Conservation (phyloP, 768 basidiomycete species). For the Mrakia gelida region DNA sequence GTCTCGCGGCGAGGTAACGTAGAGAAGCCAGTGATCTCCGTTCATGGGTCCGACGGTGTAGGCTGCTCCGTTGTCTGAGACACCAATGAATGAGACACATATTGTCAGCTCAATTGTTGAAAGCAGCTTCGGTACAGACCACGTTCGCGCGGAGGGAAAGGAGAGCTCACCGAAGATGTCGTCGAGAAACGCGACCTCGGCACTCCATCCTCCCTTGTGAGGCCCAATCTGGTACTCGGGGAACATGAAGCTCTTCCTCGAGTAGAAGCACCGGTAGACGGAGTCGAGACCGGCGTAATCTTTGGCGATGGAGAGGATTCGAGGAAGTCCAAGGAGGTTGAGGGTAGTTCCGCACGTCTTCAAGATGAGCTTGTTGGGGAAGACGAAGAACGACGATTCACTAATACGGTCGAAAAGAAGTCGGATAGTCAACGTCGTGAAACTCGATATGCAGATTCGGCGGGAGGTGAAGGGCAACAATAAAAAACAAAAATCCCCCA, state of each 20-base stretch:
- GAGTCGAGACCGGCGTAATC: conserved; percentile 47
- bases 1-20: conserved; percentile 57
- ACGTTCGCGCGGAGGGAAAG: neutral
- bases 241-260: conserved; percentile 98
- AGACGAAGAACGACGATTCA: conserved; percentile 95
- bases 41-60: conserved; percentile 98
- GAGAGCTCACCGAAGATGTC: conserved; percentile 64
- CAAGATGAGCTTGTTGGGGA: conserved; percentile 89
- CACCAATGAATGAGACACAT: no score
- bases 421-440: neutral
- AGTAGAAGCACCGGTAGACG: conserved; percentile 93
- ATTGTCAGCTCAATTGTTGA: no score
- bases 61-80: conserved; percentile 60
- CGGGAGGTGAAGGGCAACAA: no score
- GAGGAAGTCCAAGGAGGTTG: conserved; percentile 88
- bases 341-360: conserved; percentile 99
- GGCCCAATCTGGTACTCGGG: conserved; percentile 91
- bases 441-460: no score
- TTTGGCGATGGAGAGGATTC: conserved; percentile 85
- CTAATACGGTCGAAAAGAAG: conserved; percentile 48
- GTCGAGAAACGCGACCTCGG: conserved; percentile 88
- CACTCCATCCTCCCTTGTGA: conserved; percentile 79
- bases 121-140: neutral
- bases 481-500: no score
- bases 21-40: conserved; percentile 97